Conservation (phyloP, 1,284 basidiomycete species). For the Rhodotorula sp. region DNA sequence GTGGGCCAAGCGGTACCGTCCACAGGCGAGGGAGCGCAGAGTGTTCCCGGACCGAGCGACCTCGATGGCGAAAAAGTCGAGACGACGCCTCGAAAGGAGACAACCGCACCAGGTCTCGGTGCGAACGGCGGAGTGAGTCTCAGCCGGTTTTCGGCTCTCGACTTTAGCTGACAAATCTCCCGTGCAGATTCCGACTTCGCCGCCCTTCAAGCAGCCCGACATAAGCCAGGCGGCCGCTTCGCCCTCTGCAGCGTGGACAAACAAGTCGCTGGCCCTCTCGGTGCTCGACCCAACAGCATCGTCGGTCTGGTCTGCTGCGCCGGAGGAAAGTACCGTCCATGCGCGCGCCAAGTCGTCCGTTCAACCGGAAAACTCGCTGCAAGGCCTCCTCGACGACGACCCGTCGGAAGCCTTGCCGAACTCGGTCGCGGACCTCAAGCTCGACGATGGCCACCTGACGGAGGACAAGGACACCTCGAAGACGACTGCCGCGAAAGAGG, state of each 20-base stretch:
- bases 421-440: slow-evolving; percentile 40
- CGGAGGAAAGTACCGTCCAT: slow-evolving; percentile 21
- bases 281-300: slow-evolving; percentile 35
- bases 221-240: background rate
- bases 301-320: slow-evolving; percentile 36
- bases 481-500: slow-evolving; percentile 14
- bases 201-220: background rate
- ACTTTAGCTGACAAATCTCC: too few species aligned
- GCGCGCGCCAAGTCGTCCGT: slow-evolving; percentile 25
- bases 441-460: slow-evolving; percentile 33
- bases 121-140: slow-evolving; percentile 1
- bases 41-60: slow-evolving; percentile 56
- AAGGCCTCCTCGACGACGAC: slow-evolving; percentile 37
- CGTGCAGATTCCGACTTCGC: background rate
- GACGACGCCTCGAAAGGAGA: slow-evolving; percentile 27
- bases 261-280: slow-evolving; percentile 22
- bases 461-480: slow-evolving; percentile 20
- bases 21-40: slow-evolving; percentile 50
- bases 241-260: slow-evolving; percentile 19
- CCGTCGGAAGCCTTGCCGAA: slow-evolving; percentile 35
- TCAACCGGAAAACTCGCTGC: slow-evolving; percentile 37
- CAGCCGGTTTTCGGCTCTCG: too few species aligned
- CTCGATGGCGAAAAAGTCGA: slow-evolving; percentile 55
- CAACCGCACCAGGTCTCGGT: slow-evolving; percentile 28
- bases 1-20: too few species aligned